phyloP scores from a whole-genome alignment of 495 filamentous ascomycete species.

The Hypomontagnella monticulosa region DNA sequence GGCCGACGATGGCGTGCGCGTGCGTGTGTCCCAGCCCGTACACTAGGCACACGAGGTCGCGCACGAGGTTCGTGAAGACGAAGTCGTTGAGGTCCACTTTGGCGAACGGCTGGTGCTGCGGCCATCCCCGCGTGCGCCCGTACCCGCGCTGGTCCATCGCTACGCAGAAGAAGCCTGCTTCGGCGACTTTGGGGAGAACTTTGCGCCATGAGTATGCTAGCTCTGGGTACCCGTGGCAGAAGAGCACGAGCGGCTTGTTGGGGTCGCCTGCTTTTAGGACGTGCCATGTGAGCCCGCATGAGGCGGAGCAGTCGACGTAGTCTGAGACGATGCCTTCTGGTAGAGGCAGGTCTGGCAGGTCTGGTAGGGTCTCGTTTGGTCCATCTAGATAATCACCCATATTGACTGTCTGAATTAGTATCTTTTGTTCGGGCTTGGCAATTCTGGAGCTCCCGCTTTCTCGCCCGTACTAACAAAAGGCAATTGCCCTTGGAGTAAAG shows the following conservation, averaged over 20 bases:
- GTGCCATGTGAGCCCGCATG: constrained; percentile 66
- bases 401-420: background rate
- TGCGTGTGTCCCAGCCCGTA: constrained; percentile 66
- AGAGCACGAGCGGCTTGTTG: constrained; percentile 66
- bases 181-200: constrained; percentile 64
- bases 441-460: too few relatives aligned
- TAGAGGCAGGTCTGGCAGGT: constrained; percentile 63
- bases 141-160: constrained; percentile 76
- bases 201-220: constrained; percentile 76
- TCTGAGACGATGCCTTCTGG: constrained; percentile 61
- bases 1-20: constrained; percentile 70
- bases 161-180: constrained; percentile 68
- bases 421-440: too few relatives aligned
- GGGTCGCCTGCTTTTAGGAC: constrained; percentile 64
- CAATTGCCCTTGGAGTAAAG: too few relatives aligned
- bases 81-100: constrained; percentile 66
- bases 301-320: constrained; percentile 58
- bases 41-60: constrained; percentile 69
- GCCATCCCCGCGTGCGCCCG: constrained; percentile 72
- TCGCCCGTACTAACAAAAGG: too few relatives aligned
- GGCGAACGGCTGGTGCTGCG: constrained; percentile 54
- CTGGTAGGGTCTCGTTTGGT: constrained; percentile 38
- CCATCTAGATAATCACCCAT: constrained; percentile 14
- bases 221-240: constrained; percentile 74
- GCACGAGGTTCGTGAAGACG: constrained; percentile 66